phyloP scores from a whole-genome alignment of 2,329 filamentous ascomycete species.

The Colletotrichum gloeosporioides region DNA sequence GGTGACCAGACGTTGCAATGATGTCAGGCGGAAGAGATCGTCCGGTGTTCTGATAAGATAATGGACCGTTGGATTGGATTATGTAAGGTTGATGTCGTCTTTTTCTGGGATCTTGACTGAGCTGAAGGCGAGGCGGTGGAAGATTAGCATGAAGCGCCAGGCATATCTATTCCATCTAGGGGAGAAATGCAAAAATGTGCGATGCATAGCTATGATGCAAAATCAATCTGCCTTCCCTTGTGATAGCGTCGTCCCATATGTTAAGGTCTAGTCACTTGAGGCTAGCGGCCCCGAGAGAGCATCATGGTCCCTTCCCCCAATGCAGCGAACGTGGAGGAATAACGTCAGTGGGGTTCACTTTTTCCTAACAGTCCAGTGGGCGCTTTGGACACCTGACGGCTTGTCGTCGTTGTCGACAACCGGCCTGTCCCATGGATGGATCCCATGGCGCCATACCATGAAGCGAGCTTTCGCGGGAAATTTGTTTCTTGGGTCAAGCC shows the following conservation, averaged over 20 bases:
- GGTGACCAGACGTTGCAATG: background rate
- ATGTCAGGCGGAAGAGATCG: constrained; percentile 6
- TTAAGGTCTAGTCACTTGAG: background rate
- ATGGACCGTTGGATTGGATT: background rate
- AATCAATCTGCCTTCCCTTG: background rate
- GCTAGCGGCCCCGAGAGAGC: background rate
- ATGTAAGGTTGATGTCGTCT: background rate
- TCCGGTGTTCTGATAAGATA: background rate
- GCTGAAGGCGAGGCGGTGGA: background rate
- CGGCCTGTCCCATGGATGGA: background rate
- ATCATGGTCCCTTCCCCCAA: background rate
- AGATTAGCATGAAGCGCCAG: background rate
- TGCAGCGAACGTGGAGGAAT: background rate
- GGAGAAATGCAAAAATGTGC: background rate
- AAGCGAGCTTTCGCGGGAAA: background rate
- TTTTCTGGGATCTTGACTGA: background rate
- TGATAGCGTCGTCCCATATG: background rate
- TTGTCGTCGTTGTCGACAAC: background rate
- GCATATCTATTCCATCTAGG: background rate
- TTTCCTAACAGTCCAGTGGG: background rate
- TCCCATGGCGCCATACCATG: background rate
- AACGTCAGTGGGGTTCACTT: constrained; percentile 10
- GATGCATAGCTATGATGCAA: constrained; percentile 4
- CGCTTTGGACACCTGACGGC: background rate
- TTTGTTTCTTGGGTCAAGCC: background rate